Evolutionary conservation across 192 early-diverging fungal genomes (phyloP).

Genomic region (Spinellus fusiger): DNA sequence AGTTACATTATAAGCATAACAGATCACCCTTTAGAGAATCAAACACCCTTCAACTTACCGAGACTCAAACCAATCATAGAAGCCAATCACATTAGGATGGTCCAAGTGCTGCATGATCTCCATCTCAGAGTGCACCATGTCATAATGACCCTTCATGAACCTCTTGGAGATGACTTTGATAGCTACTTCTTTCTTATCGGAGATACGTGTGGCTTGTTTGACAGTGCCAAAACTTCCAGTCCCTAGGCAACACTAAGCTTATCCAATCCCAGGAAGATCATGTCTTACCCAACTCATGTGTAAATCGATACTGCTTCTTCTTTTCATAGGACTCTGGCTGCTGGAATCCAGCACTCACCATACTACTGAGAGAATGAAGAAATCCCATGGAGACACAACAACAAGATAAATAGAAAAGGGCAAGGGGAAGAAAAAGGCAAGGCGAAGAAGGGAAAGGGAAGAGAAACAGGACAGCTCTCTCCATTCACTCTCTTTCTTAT

Average conservation of each 20-base stretch:
- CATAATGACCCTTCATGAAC: constrained; percentile 71
- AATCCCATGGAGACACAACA: constrained; percentile 12
- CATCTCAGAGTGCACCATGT: constrained; percentile 91
- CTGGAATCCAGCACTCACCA: constrained; percentile 31
- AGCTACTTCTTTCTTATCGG: constrained; percentile 74
- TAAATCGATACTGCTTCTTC: constrained; percentile 64
- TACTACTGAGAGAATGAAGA: constrained; percentile 16
- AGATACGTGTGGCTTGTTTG: constrained; percentile 56
- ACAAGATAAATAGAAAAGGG: not conserved
- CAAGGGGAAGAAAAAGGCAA: constrained; percentile 4
- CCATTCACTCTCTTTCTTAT: not conserved
- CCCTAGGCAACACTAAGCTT: constrained; percentile 15
- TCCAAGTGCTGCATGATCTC: constrained; percentile 75
- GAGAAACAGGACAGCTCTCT: not conserved
- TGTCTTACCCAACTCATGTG: constrained; percentile 45
- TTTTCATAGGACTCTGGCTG: constrained; percentile 56
- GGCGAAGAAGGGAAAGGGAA: constrained; percentile 3
- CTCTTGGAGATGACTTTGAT: constrained; percentile 91
- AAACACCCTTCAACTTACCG: constrained; percentile 28
- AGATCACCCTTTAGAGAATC: not conserved
- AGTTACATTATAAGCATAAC: not conserved
- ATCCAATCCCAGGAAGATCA: not conserved
- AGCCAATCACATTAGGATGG: constrained; percentile 86
- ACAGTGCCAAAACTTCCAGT: constrained; percentile 71
- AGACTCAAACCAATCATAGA: constrained; percentile 68